Evolutionary conservation across 1,139 yeast genomes (phyloP).

Genomic region (Trichomonascaceae sp.): DNA sequence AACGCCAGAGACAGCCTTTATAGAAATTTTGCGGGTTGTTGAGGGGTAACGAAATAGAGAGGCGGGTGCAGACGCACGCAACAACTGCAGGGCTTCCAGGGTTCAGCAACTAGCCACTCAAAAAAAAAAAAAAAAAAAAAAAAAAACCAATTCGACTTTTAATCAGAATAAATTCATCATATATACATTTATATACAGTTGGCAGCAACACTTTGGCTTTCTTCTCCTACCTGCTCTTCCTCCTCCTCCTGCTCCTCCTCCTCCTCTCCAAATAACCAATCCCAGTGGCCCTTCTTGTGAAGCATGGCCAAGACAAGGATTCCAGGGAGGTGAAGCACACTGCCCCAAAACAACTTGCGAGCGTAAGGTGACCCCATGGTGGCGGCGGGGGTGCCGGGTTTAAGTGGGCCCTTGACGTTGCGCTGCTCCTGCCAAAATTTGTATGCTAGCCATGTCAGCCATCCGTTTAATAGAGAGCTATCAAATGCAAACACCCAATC

Average conservation of each 20-base stretch:
- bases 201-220: no score
- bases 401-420: constrained; percentile 11
- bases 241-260: constrained; percentile 31
- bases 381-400: constrained; percentile 6
- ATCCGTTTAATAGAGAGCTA: constrained; percentile 67
- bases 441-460: constrained; percentile 73
- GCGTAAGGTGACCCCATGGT: constrained; percentile 31
- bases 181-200: not conserved
- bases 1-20: no score
- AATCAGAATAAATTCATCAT: not conserved
- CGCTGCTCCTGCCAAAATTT: constrained; percentile 51
- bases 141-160: not conserved
- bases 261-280: constrained; percentile 34
- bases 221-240: not conserved
- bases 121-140: not conserved
- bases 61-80: no score
- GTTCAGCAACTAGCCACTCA: no score
- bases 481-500: constrained; percentile 74
- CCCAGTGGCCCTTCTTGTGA: constrained; percentile 95
- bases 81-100: no score
- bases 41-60: no score
- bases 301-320: constrained; percentile 82
- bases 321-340: constrained; percentile 89
- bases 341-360: constrained; percentile 81
- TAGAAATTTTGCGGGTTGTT: no score